Conservation (phyloP, 2,329 filamentous ascomycete species). For the Rosellinia necatrix region DNA sequence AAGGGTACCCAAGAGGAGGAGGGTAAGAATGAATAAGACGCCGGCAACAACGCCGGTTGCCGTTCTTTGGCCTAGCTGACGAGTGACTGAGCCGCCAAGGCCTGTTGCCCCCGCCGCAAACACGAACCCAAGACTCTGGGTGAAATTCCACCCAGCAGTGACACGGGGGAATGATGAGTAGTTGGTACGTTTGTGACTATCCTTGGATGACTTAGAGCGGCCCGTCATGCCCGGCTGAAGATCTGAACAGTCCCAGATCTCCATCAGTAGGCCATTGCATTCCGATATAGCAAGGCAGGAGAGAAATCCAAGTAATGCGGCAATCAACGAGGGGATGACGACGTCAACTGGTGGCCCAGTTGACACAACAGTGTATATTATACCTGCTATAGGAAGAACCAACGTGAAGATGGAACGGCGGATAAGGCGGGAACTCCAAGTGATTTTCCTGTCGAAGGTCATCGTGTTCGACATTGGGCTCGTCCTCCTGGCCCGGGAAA, state of each 20-base stretch:
- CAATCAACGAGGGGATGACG: slow-evolving; percentile 68
- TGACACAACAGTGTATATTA: slow-evolving; percentile 70
- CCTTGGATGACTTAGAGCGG: slow-evolving; percentile 50
- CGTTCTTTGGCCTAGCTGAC: slow-evolving; percentile 68
- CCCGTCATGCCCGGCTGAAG: slow-evolving; percentile 73
- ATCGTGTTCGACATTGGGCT: slow-evolving; percentile 67
- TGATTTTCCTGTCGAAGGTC: slow-evolving; percentile 66
- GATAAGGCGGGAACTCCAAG: slow-evolving; percentile 74
- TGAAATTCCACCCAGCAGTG: slow-evolving; percentile 70
- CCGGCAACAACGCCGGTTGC: slow-evolving; percentile 71
- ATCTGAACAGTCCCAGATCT: slow-evolving; percentile 80
- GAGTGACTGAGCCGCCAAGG: slow-evolving; percentile 69
- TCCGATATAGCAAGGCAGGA: slow-evolving; percentile 76
- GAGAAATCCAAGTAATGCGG: slow-evolving; percentile 69
- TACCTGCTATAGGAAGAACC: slow-evolving; percentile 66
- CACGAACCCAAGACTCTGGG: slow-evolving; percentile 71
- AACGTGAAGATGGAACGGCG: slow-evolving; percentile 71
- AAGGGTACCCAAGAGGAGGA: slow-evolving; percentile 65
- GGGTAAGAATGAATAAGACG: slow-evolving; percentile 67
- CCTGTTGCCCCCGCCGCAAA: slow-evolving; percentile 71
- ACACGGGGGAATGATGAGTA: slow-evolving; percentile 79
- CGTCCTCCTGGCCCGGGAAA: slow-evolving; percentile 66
- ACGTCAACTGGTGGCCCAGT: slow-evolving; percentile 64
- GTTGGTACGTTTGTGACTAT: slow-evolving; percentile 60
- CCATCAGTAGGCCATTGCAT: slow-evolving; percentile 78